Conservation (phyloP, 345 rosid genomes). For the Syzygium oleosum region DNA sequence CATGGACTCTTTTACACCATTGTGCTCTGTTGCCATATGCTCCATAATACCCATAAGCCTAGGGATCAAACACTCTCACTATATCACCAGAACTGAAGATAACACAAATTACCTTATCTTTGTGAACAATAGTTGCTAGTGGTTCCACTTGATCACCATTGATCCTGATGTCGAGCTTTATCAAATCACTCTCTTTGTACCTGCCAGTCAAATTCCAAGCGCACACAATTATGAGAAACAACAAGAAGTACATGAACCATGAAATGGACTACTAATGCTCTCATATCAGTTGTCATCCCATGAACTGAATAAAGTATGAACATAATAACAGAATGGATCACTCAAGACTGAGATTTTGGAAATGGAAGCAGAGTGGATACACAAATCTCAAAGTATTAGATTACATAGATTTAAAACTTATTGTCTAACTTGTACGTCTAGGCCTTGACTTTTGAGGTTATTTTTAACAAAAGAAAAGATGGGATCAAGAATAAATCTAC, state of each 20-base stretch:
- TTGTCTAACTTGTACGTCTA: not conserved
- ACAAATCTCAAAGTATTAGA: not conserved
- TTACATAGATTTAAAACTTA: not conserved
- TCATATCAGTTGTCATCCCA: not conserved
- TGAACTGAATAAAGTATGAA: not conserved
- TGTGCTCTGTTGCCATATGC: not conserved
- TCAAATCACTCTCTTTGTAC: slow-evolving; percentile 74
- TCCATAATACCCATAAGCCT: not conserved
- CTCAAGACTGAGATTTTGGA: not conserved
- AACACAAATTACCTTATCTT: slow-evolving; percentile 58
- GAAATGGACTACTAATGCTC: not conserved
- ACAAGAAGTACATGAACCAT: not conserved
- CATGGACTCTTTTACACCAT: not conserved
- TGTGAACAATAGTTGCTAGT: slow-evolving; percentile 86
- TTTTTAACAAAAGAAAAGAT: not conserved
- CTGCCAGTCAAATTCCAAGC: slow-evolving; percentile 21
- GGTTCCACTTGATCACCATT: slow-evolving; percentile 88
- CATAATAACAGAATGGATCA: not conserved
- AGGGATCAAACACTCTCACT: not conserved
- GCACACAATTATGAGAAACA: not conserved
- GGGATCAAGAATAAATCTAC: not conserved
- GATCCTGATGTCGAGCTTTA: slow-evolving; percentile 85
- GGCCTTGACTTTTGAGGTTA: not conserved
- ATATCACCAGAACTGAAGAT: not conserved
- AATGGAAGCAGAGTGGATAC: not conserved